Base-by-base conservation (phyloP, 169 alveolate genomes). In the Eimeria necatrix region DNA sequence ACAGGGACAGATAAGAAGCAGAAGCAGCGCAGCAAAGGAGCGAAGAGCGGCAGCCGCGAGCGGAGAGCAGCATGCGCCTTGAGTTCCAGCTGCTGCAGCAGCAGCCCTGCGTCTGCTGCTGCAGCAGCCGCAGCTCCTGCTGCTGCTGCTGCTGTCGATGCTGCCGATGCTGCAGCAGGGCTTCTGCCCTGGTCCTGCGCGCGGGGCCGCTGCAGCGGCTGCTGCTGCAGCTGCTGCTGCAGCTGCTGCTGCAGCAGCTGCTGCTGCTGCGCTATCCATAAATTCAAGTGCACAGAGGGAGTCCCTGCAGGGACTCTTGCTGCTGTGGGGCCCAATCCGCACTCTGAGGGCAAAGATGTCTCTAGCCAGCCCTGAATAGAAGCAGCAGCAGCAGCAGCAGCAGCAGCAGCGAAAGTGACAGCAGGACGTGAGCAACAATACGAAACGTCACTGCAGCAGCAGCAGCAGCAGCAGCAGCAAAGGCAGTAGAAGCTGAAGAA, bases 251-350 rank as follows among this genome's bases (percentile, higher is more conserved):
- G 78, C 32, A 68, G 32, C 78, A 3, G 78, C 32, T n/a, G 78
- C 78, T 68, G 78, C 78, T 76, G 87, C 87, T 76, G 61, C 10
- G 64, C 87, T 7, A 48, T 61, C 87, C 87, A 76, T 22, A 76
- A 51, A 46, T 41, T 56, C 61, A 76, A 18, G 61, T 76, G 87
- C 18, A 76, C 4, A 4, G 87, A 76, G 9, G 87, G 87, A 10
- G 87, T 8, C 18, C 87, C 87, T 2, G 87, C 59, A 20, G 87
- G 87, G 53, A 76, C 64, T 41, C 87, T 26, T 49, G 87, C 59
- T 20, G 87, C 87, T 41, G 87, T 76, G 22, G 87, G 64, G 22
- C 9, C 14, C 18, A 76, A 5, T 1, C 87, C 87, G 10, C 87
- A 26, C 20, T 76, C 87, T 9, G 64, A 46, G 26, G 87, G 87